phyloP scores from a whole-genome alignment of 768 basidiomycete genomes.

The Botryobasidium botryosum region DNA sequence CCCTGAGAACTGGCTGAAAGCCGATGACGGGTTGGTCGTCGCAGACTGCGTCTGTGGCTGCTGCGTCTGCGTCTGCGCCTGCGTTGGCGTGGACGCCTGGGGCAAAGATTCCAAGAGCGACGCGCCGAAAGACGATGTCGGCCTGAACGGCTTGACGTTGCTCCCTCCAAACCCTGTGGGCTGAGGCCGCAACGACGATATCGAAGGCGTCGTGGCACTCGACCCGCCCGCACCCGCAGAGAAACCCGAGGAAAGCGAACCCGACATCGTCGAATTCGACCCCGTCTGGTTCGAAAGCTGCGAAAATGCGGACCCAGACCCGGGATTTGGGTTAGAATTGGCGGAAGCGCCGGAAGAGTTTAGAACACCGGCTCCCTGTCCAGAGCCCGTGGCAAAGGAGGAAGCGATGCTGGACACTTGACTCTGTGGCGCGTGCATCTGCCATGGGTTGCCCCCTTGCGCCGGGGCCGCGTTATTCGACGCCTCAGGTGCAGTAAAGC shows the following conservation, averaged over 20 bases:
- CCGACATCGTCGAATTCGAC: conserved; percentile 4
- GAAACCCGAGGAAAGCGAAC: conserved; percentile 13
- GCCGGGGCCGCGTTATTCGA: background rate
- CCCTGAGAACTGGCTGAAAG: no score
- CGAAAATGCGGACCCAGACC: background rate
- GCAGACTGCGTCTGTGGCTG: background rate
- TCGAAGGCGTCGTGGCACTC: conserved; percentile 21
- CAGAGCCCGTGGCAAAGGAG: conserved; percentile 12
- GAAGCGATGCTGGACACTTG: conserved; percentile 13
- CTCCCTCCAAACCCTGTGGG: conserved; percentile 35
- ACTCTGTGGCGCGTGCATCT: background rate
- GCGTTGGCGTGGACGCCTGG: conserved; percentile 50
- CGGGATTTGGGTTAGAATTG: background rate
- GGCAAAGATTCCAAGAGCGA: conserved; percentile 58
- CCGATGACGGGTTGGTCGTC: background rate
- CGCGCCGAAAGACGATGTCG: conserved; percentile 63
- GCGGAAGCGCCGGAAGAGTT: no score
- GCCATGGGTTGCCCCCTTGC: background rate
- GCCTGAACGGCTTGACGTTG: conserved; percentile 61
- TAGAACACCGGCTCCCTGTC: no score
- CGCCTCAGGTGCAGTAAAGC: background rate
- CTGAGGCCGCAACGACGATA: conserved; percentile 28
- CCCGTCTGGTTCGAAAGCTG: conserved; percentile 1
- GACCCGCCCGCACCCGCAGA: conserved; percentile 36
- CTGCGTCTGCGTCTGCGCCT: conserved; percentile 14